These are phyloP conservation scores for Oryza meyeriana DNA, from an alignment of 176 grass and related monocot genomes.

Conservation along the genomic window DNA sequence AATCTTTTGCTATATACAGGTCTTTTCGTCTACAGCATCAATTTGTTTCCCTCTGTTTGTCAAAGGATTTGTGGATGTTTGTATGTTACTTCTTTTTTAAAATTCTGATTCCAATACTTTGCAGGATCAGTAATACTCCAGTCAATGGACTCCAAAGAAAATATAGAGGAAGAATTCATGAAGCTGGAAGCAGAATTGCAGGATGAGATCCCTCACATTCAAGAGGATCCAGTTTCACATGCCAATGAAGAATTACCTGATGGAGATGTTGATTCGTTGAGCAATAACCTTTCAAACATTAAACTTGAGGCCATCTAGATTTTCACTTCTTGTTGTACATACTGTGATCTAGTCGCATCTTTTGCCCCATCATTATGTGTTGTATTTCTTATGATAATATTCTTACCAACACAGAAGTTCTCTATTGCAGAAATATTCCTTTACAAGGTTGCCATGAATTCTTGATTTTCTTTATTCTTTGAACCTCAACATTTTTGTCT, in stretches of 20 bases:
- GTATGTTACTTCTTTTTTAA: neutral
- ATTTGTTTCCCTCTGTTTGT: neutral
- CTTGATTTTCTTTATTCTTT: neutral
- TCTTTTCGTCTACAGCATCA: neutral
- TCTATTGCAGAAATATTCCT: neutral
- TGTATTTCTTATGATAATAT: constrained; percentile 28
- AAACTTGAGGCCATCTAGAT: constrained; percentile 60
- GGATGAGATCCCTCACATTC: constrained; percentile 27
- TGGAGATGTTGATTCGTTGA: constrained; percentile 45
- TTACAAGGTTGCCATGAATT: neutral
- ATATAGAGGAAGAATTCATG: constrained; percentile 77
- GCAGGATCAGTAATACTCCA: constrained; percentile 54
- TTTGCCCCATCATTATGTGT: constrained; percentile 3
- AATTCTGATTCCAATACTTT: constrained; percentile 27
- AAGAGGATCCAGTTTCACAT: constrained; percentile 37
- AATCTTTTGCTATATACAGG: neutral
- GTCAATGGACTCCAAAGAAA: constrained; percentile 45
- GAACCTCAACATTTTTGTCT: neutral
- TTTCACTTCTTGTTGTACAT: constrained; percentile 28
- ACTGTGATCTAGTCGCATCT: constrained; percentile 3
- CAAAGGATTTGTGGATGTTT: constrained; percentile 3
- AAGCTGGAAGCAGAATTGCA: constrained; percentile 71
- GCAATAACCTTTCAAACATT: constrained; percentile 55
- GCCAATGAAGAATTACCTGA: constrained; percentile 29
- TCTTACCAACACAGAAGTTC: constrained; percentile 1